These are phyloP conservation scores for Evernia prunastri DNA, from an alignment of 495 filamentous ascomycete species.

Conservation along the genomic window DNA sequence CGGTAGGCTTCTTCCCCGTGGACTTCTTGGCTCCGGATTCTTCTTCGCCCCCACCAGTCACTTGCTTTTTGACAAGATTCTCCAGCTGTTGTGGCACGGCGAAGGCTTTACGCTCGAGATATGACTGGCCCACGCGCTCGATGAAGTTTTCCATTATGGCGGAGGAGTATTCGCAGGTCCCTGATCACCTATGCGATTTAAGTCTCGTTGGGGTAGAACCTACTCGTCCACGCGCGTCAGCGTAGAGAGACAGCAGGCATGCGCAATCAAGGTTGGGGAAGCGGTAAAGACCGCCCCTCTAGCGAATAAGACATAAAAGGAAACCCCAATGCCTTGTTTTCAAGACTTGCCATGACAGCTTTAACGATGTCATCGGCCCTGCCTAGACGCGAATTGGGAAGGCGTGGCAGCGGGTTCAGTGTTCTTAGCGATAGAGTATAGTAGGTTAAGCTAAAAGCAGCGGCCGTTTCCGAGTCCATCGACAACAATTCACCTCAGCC, in stretches of 20 bases:
- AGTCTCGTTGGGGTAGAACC: background rate
- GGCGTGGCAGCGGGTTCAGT: no score
- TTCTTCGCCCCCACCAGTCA: slow-evolving; percentile 7
- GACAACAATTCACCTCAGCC: no score
- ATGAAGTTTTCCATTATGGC: slow-evolving; percentile 14
- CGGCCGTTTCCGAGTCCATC: no score
- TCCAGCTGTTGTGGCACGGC: slow-evolving; percentile 24
- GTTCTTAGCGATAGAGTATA: no score
- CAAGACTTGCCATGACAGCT: background rate
- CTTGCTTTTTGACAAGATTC: slow-evolving; percentile 22
- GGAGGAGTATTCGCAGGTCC: background rate
- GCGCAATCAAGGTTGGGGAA: background rate
- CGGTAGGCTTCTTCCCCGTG: background rate
- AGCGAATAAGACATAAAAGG: background rate
- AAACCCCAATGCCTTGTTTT: background rate
- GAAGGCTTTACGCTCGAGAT: slow-evolving; percentile 23
- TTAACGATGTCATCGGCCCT: background rate
- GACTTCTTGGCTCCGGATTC: background rate
- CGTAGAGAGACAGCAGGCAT: background rate
- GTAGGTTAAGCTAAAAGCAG: no score
- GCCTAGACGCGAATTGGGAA: background rate
- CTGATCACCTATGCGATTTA: background rate
- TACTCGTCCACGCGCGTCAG: background rate
- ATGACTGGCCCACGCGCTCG: slow-evolving; percentile 22
- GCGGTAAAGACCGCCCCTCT: background rate